Conservation (phyloP, 305 asterid species). For the Ajuga reptans region DNA sequence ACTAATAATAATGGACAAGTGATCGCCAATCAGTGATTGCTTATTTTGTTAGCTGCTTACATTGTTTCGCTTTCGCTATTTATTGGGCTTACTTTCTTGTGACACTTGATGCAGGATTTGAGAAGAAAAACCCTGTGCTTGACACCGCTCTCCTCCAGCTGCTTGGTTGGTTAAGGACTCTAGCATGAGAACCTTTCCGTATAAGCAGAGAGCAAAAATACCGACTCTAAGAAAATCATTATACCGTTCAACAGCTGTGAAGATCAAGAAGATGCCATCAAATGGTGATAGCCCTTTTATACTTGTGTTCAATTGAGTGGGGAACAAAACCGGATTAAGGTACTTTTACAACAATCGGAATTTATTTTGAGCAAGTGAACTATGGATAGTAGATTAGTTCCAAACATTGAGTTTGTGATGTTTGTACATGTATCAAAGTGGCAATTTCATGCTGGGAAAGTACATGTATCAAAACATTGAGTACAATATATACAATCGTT, state of each 20-base stretch:
- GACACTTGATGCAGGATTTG: constrained; percentile 46
- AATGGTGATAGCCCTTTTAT: constrained; percentile 3
- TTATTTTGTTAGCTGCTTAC: neutral
- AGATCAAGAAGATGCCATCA: constrained; percentile 11
- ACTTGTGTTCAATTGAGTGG: constrained; percentile 11
- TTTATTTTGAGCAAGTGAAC: constrained; percentile 7
- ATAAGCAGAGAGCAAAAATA: neutral
- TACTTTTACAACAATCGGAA: constrained; percentile 5
- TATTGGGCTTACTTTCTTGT: neutral
- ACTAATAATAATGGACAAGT: neutral
- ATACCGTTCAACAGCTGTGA: neutral
- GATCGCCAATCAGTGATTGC: neutral
- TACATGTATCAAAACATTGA: constrained; percentile 3
- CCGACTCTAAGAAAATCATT: neutral
- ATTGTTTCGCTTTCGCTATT: neutral
- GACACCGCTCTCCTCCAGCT: constrained; percentile 66
- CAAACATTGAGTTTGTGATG: neutral
- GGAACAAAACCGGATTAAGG: constrained; percentile 25
- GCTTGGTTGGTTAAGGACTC: constrained; percentile 80
- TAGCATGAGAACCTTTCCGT: constrained; percentile 42
- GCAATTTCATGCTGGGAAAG: constrained; percentile 2
- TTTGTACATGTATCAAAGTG: constrained; percentile 1
- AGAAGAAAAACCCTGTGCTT: constrained; percentile 55
- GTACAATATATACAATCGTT: constrained; percentile 17
- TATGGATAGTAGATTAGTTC: neutral